Conservation (phyloP, 495 filamentous ascomycete genomes). For the Acidiella bohemica region DNA sequence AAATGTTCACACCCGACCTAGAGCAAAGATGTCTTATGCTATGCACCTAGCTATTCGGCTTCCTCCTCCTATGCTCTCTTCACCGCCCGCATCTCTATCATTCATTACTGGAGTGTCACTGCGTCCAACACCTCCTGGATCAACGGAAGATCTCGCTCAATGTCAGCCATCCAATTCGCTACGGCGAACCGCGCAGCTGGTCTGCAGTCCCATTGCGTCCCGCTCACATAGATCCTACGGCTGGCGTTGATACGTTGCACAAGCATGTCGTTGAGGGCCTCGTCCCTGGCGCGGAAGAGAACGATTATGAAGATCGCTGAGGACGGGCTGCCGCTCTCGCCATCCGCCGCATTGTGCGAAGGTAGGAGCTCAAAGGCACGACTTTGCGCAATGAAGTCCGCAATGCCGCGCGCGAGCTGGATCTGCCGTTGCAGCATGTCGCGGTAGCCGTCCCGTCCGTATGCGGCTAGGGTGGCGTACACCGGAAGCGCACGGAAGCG, state of each 20-base stretch:
- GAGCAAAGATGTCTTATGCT: no score
- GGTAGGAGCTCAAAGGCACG: constrained; percentile 55
- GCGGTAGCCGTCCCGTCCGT: constrained; percentile 56
- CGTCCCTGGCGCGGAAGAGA: constrained; percentile 63
- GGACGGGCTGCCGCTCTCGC: constrained; percentile 23
- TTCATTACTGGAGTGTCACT: not conserved
- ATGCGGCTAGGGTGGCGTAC: constrained; percentile 65
- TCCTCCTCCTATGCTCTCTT: no score
- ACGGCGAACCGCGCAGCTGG: constrained; percentile 70
- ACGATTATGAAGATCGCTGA: constrained; percentile 59
- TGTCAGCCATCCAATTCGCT: constrained; percentile 62
- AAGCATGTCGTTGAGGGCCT: constrained; percentile 48
- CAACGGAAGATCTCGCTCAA: constrained; percentile 40
- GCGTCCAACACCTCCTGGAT: constrained; percentile 36
- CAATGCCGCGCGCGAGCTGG: constrained; percentile 51
- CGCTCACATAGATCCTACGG: constrained; percentile 67
- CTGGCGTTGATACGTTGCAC: constrained; percentile 59
- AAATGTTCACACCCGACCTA: no score
- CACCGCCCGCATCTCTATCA: no score
- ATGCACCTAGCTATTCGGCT: no score
- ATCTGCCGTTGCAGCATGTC: constrained; percentile 63
- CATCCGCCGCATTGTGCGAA: constrained; percentile 16
- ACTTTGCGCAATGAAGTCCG: constrained; percentile 45
- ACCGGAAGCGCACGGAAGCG: constrained; percentile 82
- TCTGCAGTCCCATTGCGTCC: constrained; percentile 58